A percentile compares a stretch with the other conserved stretches of the same genome.
phyloP scores from a whole-genome alignment of 768 basidiomycete genomes.

The Astraeus odoratus region DNA sequence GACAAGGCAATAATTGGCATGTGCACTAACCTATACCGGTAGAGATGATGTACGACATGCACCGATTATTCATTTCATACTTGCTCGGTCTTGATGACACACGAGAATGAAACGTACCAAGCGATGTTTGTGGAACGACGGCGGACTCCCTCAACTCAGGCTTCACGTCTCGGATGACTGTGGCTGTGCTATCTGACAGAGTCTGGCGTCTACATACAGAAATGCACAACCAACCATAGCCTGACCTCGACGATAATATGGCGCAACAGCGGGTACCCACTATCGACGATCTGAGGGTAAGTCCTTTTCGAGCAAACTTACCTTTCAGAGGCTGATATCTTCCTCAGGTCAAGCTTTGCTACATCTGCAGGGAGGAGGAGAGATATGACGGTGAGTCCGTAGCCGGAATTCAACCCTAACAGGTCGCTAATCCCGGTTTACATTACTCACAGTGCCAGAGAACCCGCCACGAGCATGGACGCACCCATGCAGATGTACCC shows the following conservation, averaged over 20 bases:
- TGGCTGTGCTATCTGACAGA: background rate
- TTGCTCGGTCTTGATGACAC: too few species aligned
- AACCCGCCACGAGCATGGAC: constrained; percentile 57
- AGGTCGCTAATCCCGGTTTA: background rate
- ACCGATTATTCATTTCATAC: too few species aligned
- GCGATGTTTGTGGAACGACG: too few species aligned
- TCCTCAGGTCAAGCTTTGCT: constrained; percentile 62
- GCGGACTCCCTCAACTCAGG: too few species aligned
- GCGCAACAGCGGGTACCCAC: constrained; percentile 24
- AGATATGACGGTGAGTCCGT: constrained; percentile 32
- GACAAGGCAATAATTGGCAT: too few species aligned
- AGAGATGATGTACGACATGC: too few species aligned
- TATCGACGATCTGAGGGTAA: constrained; percentile 28
- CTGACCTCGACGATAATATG: constrained; percentile 14
- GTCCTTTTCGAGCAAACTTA: constrained; percentile 3
- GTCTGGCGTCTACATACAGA: background rate
- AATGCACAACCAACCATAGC: too few species aligned
- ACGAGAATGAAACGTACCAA: too few species aligned
- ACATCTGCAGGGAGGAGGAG: constrained; percentile 76
- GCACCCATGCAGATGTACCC: constrained; percentile 75
- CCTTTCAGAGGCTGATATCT: background rate
- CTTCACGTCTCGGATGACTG: background rate
- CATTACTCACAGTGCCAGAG: constrained; percentile 30
- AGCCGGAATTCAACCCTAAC: background rate
- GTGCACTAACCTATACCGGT: too few species aligned